Evolutionary conservation across 352 stramenopile genomes (phyloP).

Genomic region (Thraustochytrium aureum): DNA sequence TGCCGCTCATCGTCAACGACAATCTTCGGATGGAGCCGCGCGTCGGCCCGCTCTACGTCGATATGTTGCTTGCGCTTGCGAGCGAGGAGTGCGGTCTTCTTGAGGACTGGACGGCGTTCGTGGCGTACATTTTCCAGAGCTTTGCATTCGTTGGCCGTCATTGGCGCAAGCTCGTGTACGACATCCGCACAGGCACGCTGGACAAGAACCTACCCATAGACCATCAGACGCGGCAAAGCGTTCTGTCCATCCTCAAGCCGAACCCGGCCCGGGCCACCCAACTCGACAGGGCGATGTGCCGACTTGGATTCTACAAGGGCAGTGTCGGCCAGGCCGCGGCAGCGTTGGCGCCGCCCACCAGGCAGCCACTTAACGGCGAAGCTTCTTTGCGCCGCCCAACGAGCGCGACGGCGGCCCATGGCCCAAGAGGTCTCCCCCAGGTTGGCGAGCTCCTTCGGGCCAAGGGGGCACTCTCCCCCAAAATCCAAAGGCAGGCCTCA

Average conservation of each 20-base stretch:
- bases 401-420: too few species aligned
- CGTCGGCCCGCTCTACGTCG: conserved; percentile 23
- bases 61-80: conserved; percentile 44
- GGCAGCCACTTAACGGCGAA: too few species aligned
- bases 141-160: conserved; percentile 44
- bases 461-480: too few species aligned
- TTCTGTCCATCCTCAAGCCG: background rate
- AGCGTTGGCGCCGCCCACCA: too few species aligned
- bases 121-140: conserved; percentile 46
- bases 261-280: background rate
- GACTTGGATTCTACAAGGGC: conserved; percentile 49
- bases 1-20: conserved; percentile 51
- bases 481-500: too few species aligned
- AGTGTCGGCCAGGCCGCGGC: too few species aligned
- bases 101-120: conserved; percentile 42
- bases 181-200: conserved; percentile 47
- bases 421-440: too few species aligned
- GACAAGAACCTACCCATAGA: conserved; percentile 36
- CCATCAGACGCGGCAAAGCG: background rate
- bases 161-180: conserved; percentile 47
- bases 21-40: conserved; percentile 44
- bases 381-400: too few species aligned
- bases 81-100: conserved; percentile 41
- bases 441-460: too few species aligned
- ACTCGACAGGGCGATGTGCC: conserved; percentile 5